phyloP scores from a whole-genome alignment of 371 early-diverging fungal genomes.

The Actinomortierella ambigua region DNA sequence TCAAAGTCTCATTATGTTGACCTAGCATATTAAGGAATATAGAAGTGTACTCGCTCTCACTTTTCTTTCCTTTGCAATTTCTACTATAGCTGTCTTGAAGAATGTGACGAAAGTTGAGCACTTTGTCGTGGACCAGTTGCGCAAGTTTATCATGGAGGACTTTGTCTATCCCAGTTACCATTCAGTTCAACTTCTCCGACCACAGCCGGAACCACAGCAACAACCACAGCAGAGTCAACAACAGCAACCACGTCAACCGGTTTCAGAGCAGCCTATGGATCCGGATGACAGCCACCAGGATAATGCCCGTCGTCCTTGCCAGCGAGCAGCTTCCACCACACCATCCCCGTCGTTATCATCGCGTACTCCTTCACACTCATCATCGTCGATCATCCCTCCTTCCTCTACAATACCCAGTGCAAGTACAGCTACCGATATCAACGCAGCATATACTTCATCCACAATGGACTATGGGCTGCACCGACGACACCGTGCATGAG shows the following conservation, averaged over 20 bases:
- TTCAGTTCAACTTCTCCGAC: conserved; percentile 53
- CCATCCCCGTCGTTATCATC: neutral
- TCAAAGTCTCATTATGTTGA: no score
- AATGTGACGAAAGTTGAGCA: conserved; percentile 93
- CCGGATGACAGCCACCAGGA: no score
- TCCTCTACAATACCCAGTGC: no score
- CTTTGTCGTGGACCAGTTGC: conserved; percentile 89
- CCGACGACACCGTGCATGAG: no score
- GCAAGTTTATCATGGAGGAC: conserved; percentile 86
- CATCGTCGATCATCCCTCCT: neutral
- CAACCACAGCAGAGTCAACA: neutral
- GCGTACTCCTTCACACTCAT: neutral
- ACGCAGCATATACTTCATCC: no score
- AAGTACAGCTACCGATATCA: no score
- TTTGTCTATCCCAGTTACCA: conserved; percentile 91
- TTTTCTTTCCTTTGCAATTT: conserved; percentile 5
- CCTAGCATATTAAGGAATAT: no score
- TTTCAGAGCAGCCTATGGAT: no score
- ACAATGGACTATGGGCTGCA: no score
- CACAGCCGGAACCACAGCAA: conserved; percentile 9
- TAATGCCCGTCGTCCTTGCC: no score
- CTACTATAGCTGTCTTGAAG: conserved; percentile 68
- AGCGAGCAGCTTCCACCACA: no score
- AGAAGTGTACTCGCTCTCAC: neutral
- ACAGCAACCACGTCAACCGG: neutral